Conservation (phyloP, 106 monocot species). For the Allium fistulosum region DNA sequence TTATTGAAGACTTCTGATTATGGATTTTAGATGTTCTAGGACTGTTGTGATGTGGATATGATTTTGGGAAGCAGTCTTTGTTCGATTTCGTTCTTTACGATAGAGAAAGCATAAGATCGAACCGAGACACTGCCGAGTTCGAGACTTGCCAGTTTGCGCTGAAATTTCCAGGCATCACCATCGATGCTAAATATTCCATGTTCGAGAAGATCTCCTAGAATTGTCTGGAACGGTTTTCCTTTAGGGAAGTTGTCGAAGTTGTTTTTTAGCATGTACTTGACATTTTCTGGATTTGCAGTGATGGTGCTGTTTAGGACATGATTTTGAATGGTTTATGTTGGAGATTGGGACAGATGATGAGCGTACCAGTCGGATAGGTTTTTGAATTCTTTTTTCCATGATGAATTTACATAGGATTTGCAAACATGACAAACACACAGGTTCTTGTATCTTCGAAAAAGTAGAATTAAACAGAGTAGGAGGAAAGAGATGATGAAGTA, state of each 20-base stretch:
- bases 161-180: constrained; percentile 44
- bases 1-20: no score
- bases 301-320: constrained; percentile 50
- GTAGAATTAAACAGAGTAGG: no score
- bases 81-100: constrained; percentile 19
- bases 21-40: no score
- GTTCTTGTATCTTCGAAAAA: no score
- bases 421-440: no score
- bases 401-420: neutral
- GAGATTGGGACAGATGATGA: constrained; percentile 54
- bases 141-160: constrained; percentile 37
- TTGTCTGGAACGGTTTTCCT: constrained; percentile 35
- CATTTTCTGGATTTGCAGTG: constrained; percentile 71
- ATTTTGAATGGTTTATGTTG: constrained; percentile 50
- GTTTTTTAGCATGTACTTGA: constrained; percentile 53
- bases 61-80: constrained; percentile 31
- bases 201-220: constrained; percentile 43
- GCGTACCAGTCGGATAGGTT: constrained; percentile 66
- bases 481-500: no score
- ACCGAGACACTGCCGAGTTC: constrained; percentile 37
- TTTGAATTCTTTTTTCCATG: neutral
- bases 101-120: constrained; percentile 17
- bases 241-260: constrained; percentile 72
- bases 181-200: constrained; percentile 50
- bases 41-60: no score